Evolutionary conservation across 495 filamentous ascomycete species (phyloP).

Genomic region (Tuber magnatum): DNA sequence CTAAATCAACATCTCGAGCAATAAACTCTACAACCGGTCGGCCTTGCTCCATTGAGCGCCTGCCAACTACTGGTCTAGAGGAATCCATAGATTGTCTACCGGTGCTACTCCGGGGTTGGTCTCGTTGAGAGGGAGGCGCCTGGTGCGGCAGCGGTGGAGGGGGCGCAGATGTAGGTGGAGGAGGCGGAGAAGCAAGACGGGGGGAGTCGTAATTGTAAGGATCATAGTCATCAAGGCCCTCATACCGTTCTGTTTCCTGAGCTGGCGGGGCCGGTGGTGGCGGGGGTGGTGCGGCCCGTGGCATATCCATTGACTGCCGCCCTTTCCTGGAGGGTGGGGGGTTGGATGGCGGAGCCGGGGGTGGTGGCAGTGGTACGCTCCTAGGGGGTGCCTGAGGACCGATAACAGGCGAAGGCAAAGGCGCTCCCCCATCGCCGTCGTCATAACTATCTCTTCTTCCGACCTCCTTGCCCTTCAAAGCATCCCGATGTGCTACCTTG

Average conservation of each 20-base stretch:
- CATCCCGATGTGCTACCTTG: constrained; percentile 81
- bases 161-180: constrained; percentile 24
- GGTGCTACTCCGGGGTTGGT: constrained; percentile 16
- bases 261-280: constrained; percentile 50
- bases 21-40: constrained; percentile 57
- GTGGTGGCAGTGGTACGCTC: constrained; percentile 46
- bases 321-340: constrained; percentile 31
- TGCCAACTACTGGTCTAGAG: constrained; percentile 35
- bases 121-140: constrained; percentile 34
- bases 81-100: constrained; percentile 71
- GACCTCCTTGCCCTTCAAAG: constrained; percentile 70
- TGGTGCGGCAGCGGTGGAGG: constrained; percentile 29
- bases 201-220: constrained; percentile 61
- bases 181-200: constrained; percentile 43
- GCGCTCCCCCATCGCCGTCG: constrained; percentile 45
- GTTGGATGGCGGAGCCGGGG: constrained; percentile 48
- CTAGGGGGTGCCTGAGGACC: constrained; percentile 45
- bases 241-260: constrained; percentile 46
- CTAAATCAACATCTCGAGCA: constrained; percentile 78
- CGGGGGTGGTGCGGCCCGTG: constrained; percentile 62
- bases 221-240: constrained; percentile 52
- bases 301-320: constrained; percentile 58
- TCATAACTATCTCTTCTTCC: constrained; percentile 54
- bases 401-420: constrained; percentile 47
- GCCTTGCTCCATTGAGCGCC: constrained; percentile 55